Evolutionary conservation across 495 filamentous ascomycete species (phyloP).

Genomic region (Hypomontagnella monticulosa): DNA sequence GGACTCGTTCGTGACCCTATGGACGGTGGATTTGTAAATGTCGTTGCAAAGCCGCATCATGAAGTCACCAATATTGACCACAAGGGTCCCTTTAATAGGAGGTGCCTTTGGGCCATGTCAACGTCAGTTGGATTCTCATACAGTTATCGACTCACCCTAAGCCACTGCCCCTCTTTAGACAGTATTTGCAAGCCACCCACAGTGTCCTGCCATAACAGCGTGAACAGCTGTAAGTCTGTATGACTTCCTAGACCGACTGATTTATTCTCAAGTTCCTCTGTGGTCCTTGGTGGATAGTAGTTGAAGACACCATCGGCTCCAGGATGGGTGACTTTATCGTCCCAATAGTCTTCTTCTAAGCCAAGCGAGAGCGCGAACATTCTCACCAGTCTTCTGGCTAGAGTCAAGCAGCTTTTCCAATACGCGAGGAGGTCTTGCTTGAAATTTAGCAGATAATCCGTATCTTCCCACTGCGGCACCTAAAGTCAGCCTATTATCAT

Average conservation of each 20-base stretch:
- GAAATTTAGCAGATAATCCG: constrained; percentile 58
- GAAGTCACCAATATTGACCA: constrained; percentile 73
- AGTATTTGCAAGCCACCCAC: constrained; percentile 64
- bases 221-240: constrained; percentile 67
- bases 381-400: constrained; percentile 58
- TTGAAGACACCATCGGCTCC: constrained; percentile 60
- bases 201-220: constrained; percentile 66
- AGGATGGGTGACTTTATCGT: constrained; percentile 59
- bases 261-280: constrained; percentile 42
- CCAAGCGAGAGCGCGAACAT: constrained; percentile 62
- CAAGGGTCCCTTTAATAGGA: constrained; percentile 66
- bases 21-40: constrained; percentile 67
- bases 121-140: neutral
- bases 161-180: constrained; percentile 62
- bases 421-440: constrained; percentile 58
- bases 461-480: constrained; percentile 54
- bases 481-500: constrained; percentile 4
- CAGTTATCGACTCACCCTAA: constrained; percentile 51
- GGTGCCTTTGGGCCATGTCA: constrained; percentile 39
- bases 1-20: constrained; percentile 63
- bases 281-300: constrained; percentile 58
- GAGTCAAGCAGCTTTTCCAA: constrained; percentile 56
- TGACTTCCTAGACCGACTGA: constrained; percentile 65
- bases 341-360: constrained; percentile 62
- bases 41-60: constrained; percentile 71